Evolutionary conservation across 805 yeast genomes (phyloP).

Genomic region (Kazachstania psychrophila): DNA sequence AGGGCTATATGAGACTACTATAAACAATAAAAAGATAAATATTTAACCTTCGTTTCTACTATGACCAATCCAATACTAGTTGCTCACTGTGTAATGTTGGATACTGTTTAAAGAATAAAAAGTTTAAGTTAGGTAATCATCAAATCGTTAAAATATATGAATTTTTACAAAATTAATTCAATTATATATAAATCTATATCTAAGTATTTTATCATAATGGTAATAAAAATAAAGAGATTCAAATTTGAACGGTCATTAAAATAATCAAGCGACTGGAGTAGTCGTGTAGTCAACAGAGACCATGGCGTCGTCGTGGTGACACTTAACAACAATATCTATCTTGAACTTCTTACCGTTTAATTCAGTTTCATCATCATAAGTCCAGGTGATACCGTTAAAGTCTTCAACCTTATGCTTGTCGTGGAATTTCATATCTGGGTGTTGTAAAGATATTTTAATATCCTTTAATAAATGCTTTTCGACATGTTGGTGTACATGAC

Average conservation of each 20-base stretch:
- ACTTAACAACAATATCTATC: slow-evolving; percentile 52
- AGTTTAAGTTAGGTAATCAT: too few relatives aligned
- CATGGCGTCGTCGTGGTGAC: slow-evolving; percentile 58
- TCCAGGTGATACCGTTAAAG: slow-evolving; percentile 51
- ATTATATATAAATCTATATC: background rate
- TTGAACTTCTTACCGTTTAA: slow-evolving; percentile 58
- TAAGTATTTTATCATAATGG: background rate
- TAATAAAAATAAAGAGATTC: background rate
- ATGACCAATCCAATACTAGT: too few relatives aligned
- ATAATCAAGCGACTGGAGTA: slow-evolving; percentile 29
- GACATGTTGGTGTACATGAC: slow-evolving; percentile 70
- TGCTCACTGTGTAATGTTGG: too few relatives aligned
- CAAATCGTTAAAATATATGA: too few relatives aligned
- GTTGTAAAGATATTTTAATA: slow-evolving; percentile 51
- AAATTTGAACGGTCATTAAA: background rate
- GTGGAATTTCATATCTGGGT: slow-evolving; percentile 42
- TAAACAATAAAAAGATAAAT: too few relatives aligned
- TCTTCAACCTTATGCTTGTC: slow-evolving; percentile 40
- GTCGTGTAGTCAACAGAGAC: slow-evolving; percentile 59
- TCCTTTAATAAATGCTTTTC: slow-evolving; percentile 64
- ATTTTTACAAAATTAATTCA: too few relatives aligned
- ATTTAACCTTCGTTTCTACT: too few relatives aligned
- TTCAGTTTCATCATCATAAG: slow-evolving; percentile 47
- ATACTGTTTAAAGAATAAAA: too few relatives aligned
- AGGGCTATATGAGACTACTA: too few relatives aligned